Evolutionary conservation across 1,284 basidiomycete genomes (phyloP), one percentile per base, ranked within the genome.

Genomic region (Marasmius tenuissimus): DNA sequence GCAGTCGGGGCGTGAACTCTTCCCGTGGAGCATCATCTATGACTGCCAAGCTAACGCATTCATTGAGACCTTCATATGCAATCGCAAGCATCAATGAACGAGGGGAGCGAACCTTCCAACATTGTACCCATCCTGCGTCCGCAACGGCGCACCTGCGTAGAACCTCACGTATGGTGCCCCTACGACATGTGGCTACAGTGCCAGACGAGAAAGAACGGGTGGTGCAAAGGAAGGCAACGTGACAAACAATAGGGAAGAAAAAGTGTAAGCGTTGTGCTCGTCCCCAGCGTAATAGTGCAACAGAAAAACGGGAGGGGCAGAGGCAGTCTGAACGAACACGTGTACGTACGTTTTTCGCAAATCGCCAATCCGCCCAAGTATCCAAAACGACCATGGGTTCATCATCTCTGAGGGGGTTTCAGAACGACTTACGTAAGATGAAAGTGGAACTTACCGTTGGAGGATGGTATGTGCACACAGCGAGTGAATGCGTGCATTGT

Each of bases 351-450:
- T 90, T 92, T 67, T 85, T 86, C 4, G 84, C 80, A 72, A 98
- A 98, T 14, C 96, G 83, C 96, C 96, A 98, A 73, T 98, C 96
- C 49, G 83, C 76, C 42, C 75, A 73, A 0, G 94, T 83, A 71
- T 98, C 94, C 22, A 96, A 78, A 4, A 97, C 76, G 11, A 98
- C 87, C 71, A 92, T 88, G 0, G 96, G 95, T 70, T 98, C 96
- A 66, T 94, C 93, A 62, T 88, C 86, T 63, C 91, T 93, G 65
- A 35, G 40, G 57, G n/a, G 2, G 4, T 35, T 58, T 42, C 58
- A 34, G 18, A 58, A 54, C 49, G 37, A 34, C 9, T 34, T 57
- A 14, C 10, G 35, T n/a, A 38, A 58, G 45, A 51, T 34, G 52
- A 50, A 16, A 49, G 42, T 34, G 12, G 1, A 47, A 73, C 83